Evolutionary conservation across 768 basidiomycete genomes (phyloP).

Genomic region (Rhizopogon rudus): DNA sequence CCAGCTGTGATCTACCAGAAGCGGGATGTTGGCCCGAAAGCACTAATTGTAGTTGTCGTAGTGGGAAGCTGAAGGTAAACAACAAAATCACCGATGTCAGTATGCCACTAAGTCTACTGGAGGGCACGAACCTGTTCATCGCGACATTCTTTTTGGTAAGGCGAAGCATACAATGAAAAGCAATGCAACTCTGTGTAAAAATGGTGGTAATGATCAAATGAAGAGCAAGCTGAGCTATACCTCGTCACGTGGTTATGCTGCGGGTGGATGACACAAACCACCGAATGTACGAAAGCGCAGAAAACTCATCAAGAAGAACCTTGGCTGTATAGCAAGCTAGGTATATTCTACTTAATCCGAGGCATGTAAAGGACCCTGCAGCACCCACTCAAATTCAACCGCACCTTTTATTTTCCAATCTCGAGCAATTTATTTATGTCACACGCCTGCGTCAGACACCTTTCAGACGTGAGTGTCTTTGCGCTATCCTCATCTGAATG

Average conservation of each 20-base stretch:
- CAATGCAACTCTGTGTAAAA: not conserved
- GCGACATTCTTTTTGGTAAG: slow-evolving; percentile 32
- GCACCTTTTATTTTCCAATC: not conserved
- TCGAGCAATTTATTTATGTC: not conserved
- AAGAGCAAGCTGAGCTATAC: not conserved
- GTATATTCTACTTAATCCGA: not conserved
- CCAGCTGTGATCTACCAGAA: slow-evolving; percentile 3
- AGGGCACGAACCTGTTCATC: slow-evolving; percentile 30
- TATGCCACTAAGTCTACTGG: not conserved
- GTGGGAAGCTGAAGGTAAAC: not conserved
- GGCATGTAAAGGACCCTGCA: not conserved
- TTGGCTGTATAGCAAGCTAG: too few relatives aligned
- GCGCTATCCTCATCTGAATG: not conserved
- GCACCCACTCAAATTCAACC: not conserved
- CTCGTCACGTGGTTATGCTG: not conserved
- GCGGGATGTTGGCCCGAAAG: slow-evolving; percentile 2
- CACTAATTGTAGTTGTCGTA: not conserved
- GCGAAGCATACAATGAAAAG: slow-evolving; percentile 33
- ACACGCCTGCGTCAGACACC: not conserved
- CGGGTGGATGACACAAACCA: not conserved
- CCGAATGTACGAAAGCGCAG: not conserved
- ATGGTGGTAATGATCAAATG: not conserved
- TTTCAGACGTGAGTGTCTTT: not conserved
- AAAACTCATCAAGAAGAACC: too few relatives aligned
- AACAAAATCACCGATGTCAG: not conserved